These are phyloP conservation scores for Torulaspora microellipsoides DNA, from an alignment of 805 yeast genomes.

Conservation along the genomic window DNA sequence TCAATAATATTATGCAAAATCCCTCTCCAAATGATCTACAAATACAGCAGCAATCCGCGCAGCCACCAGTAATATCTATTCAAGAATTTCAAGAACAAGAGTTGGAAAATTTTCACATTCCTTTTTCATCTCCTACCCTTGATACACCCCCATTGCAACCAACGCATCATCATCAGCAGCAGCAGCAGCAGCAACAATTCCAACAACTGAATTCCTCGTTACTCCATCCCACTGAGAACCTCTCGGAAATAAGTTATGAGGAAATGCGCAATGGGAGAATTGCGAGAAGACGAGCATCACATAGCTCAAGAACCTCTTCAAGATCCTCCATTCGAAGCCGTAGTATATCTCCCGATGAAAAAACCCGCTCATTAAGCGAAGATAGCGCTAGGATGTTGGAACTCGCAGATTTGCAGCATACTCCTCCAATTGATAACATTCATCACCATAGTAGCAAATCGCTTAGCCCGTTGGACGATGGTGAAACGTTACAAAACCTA, in stretches of 20 bases:
- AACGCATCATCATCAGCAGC: constrained; percentile 1
- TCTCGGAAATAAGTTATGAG: constrained; percentile 12
- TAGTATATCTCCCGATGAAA: constrained; percentile 26
- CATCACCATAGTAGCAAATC: constrained; percentile 2
- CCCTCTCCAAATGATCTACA: constrained; percentile 2
- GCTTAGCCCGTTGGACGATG: constrained; percentile 12
- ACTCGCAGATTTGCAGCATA: constrained; percentile 26
- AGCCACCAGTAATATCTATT: constrained; percentile 26
- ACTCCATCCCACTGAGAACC: constrained; percentile 10
- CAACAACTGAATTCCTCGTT: constrained; percentile 6
- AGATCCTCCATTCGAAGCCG: constrained; percentile 15
- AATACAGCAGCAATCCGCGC: constrained; percentile 3
- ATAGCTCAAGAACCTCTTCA: constrained; percentile 16
- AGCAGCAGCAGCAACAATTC: constrained; percentile 6
- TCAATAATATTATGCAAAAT: constrained; percentile 5
- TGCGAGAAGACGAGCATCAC: constrained; percentile 20
- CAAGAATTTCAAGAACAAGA: constrained; percentile 23
- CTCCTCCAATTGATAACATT: constrained; percentile 8
- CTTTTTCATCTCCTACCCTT: constrained; percentile 7
- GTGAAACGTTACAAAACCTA: constrained; percentile 18
- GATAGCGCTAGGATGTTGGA: constrained; percentile 30
- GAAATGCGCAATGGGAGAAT: constrained; percentile 31
- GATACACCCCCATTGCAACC: constrained; percentile 4
- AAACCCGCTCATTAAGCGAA: constrained; percentile 31
- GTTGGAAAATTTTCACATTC: not conserved